phyloP scores from a whole-genome alignment of 75 land plant species.

The Chamaecyparis obtusa region DNA sequence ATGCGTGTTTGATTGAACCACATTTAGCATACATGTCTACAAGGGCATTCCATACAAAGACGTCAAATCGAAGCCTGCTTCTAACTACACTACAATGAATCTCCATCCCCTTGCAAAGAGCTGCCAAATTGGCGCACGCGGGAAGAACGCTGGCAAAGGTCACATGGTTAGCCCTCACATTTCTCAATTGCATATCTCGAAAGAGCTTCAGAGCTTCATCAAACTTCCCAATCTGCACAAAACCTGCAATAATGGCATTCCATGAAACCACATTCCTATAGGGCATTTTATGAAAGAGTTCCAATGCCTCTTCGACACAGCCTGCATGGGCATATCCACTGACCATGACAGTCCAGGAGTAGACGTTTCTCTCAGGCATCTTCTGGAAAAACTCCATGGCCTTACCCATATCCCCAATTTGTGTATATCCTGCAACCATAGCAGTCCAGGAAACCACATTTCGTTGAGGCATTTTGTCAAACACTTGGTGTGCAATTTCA shows the following conservation, averaged over 20 bases:
- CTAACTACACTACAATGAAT: conserved; percentile 25
- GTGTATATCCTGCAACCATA: conserved; percentile 28
- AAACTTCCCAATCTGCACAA: conserved; percentile 10
- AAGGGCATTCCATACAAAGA: conserved; percentile 22
- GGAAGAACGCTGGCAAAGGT: conserved; percentile 29
- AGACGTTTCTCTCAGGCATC: conserved; percentile 26
- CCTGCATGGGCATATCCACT: conserved; percentile 37
- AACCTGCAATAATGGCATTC: conserved; percentile 46
- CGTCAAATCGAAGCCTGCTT: conserved; percentile 22
- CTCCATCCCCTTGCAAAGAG: conserved; percentile 24
- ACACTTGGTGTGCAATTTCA: conserved; percentile 21
- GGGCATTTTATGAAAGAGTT: conserved; percentile 15
- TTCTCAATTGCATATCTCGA: conserved; percentile 13
- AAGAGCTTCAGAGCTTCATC: conserved; percentile 33
- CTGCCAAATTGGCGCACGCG: conserved; percentile 30
- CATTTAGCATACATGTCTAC: conserved; percentile 54
- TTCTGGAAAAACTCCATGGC: conserved; percentile 22
- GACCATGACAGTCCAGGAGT: conserved; percentile 31
- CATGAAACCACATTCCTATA: conserved; percentile 25
- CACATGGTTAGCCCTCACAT: conserved; percentile 18
- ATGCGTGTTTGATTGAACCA: conserved; percentile 32
- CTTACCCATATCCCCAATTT: conserved; percentile 24
- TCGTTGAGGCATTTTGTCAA: conserved; percentile 21
- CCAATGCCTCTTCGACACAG: conserved; percentile 15
- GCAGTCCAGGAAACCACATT: conserved; percentile 54